Evolutionary conservation across 1,139 yeast genomes (phyloP).

Genomic region (Wickerhamomyces sp.): DNA sequence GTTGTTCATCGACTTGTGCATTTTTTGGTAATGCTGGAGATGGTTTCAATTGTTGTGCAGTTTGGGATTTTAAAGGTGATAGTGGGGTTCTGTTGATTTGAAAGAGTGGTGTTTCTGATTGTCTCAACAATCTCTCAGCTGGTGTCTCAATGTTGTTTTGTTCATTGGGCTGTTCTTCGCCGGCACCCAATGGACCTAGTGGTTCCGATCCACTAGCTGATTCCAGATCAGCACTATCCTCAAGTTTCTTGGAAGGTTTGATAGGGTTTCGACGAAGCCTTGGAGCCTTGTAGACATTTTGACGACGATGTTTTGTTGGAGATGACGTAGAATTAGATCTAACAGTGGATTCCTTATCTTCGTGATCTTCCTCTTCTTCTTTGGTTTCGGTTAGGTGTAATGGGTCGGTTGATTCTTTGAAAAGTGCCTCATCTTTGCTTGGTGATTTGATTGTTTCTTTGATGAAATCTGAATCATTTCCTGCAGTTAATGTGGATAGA

Average conservation of each 20-base stretch:
- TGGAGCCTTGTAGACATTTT: slow-evolving; percentile 38
- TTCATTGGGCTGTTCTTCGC: slow-evolving; percentile 11
- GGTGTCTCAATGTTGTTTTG: slow-evolving; percentile 15
- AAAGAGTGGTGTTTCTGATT: slow-evolving; percentile 49
- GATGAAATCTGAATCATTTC: slow-evolving; percentile 16
- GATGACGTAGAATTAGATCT: slow-evolving; percentile 21
- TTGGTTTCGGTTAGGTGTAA: slow-evolving; percentile 6
- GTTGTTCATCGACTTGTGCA: slow-evolving; percentile 8
- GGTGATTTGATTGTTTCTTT: slow-evolving; percentile 15
- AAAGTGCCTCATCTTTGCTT: slow-evolving; percentile 21
- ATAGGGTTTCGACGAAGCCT: slow-evolving; percentile 31
- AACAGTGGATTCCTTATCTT: slow-evolving; percentile 2
- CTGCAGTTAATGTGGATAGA: slow-evolving; percentile 27
- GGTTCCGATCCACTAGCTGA: slow-evolving; percentile 18
- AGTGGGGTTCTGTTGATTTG: slow-evolving; percentile 30
- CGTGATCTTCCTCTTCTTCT: slow-evolving; percentile 3
- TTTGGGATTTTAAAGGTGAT: slow-evolving; percentile 16
- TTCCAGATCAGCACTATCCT: not conserved
- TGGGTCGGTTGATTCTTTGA: slow-evolving; percentile 12
- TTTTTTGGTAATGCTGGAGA: slow-evolving; percentile 9
- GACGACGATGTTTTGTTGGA: slow-evolving; percentile 30
- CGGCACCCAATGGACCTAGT: slow-evolving; percentile 40
- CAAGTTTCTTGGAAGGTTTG: not conserved
- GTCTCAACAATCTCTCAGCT: slow-evolving; percentile 29
- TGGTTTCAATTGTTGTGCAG: slow-evolving; percentile 4